Evolutionary conservation across 139 green algal species (phyloP), one percentile per base, ranked within the genome.

Genomic region (Tetraselmis chui): DNA sequence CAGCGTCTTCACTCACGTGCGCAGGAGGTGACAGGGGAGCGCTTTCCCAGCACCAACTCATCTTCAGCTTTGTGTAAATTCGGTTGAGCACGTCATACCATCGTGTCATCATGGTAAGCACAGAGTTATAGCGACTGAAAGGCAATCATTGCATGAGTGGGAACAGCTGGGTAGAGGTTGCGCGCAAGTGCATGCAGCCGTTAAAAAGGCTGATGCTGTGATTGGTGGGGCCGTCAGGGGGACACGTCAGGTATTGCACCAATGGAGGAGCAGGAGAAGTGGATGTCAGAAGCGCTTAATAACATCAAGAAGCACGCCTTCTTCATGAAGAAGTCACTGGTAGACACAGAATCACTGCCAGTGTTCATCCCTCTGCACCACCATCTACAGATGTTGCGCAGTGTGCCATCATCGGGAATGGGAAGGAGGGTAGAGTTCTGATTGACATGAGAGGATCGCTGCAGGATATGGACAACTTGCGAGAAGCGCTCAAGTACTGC

Each of bases 381-480:
- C 75, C 11, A 59, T 5, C 18, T 2, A 45, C 2, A 27, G 76
- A 45, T 11, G 76, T 59, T 26, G 2, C 58, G 24, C 29, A 77
- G 18, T 30, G 18, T 82, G 76, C 76, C 26, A 30, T 0, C 25
- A 28, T 45, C 27, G n/a, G 25, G 25, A 23, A 22, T 23, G 1
- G 28, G 31, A 1, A 1, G 75, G 76, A 26, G 29, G 1, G 0
- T 76, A 0, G 11, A 18, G 75, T 30, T 78, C 23, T 1, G 1
- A 30, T 67, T 78, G 76, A 27, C 24, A 32, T 82, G 74, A 32
- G 30, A 29, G 27, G 67, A 25, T 75, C 1, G 32, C 45, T 27
- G 32, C 89, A 98, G 94, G 96, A 98, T 27, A 92, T 95, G 23
- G 93, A 96, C 86, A 98, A 98, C 86, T 83, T 99, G 84, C 86